phyloP scores from a whole-genome alignment of 2,329 filamentous ascomycete species.

The Nothophoma quercina region DNA sequence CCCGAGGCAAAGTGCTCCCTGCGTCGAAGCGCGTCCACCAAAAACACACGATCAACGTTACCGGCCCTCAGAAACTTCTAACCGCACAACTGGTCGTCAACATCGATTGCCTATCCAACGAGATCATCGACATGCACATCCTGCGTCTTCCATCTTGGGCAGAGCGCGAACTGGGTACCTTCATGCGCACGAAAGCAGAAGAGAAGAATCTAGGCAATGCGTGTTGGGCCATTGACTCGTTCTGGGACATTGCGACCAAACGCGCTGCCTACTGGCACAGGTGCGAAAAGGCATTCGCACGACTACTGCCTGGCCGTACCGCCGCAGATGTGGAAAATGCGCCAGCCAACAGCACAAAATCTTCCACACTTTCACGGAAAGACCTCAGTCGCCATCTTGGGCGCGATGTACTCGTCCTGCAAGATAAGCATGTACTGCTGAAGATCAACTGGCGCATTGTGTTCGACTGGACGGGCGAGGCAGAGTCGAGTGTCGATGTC shows the following conservation, averaged over 20 bases:
- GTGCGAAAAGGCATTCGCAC: slow-evolving; percentile 59
- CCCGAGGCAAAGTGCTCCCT: slow-evolving; percentile 20
- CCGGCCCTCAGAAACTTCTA: slow-evolving; percentile 63
- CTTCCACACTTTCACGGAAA: slow-evolving; percentile 41
- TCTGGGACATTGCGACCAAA: slow-evolving; percentile 67
- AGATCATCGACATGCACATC: slow-evolving; percentile 64
- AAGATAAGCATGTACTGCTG: slow-evolving; percentile 52
- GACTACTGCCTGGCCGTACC: slow-evolving; percentile 27
- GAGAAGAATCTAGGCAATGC: slow-evolving; percentile 65
- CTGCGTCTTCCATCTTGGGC: slow-evolving; percentile 65
- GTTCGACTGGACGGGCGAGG: slow-evolving; percentile 79
- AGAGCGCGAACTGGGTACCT: slow-evolving; percentile 64
- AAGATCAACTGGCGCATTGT: slow-evolving; percentile 69
- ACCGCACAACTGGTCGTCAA: slow-evolving; percentile 65
- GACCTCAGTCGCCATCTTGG: slow-evolving; percentile 60
- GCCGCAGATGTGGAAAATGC: slow-evolving; percentile 29
- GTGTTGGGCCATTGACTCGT: slow-evolving; percentile 73
- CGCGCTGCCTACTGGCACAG: slow-evolving; percentile 70
- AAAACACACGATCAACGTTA: slow-evolving; percentile 63
- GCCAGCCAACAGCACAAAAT: slow-evolving; percentile 20
- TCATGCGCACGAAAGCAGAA: slow-evolving; percentile 53
- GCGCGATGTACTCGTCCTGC: slow-evolving; percentile 37
- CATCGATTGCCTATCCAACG: slow-evolving; percentile 52
- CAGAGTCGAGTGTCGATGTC: slow-evolving; percentile 64
- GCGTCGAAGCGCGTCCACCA: slow-evolving; percentile 29